Percentiles rank a stretch among this genome's conserved stretches.
Evolutionary conservation across 2,329 filamentous ascomycete species (phyloP).

Genomic region (Didymella keratinophila): DNA sequence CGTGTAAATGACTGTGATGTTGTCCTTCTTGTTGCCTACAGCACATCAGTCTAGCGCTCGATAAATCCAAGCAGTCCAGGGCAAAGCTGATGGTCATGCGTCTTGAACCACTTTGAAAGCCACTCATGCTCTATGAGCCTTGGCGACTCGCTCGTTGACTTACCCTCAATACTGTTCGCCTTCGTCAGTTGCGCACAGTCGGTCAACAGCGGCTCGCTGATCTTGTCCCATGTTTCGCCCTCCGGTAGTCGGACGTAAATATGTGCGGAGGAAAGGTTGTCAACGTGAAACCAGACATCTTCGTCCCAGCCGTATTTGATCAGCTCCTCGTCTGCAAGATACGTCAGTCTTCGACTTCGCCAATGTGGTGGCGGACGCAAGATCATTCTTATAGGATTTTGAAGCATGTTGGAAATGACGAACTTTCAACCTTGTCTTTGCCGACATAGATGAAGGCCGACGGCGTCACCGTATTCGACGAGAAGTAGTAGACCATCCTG

Average conservation of each 20-base stretch:
- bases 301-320: conserved; percentile 95
- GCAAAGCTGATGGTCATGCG: too few relatives aligned
- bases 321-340: conserved; percentile 82
- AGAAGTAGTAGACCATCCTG: conserved; percentile 94
- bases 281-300: conserved; percentile 98
- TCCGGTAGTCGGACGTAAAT: conserved; percentile 89
- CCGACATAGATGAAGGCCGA: conserved; percentile 92
- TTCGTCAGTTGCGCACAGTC: conserved; percentile 98
- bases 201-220: conserved; percentile 75
- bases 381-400: not conserved
- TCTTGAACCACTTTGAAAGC: too few relatives aligned
- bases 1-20: conserved; percentile 95
- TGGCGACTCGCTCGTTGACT: too few relatives aligned
- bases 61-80: too few relatives aligned
- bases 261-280: conserved; percentile 96
- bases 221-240: conserved; percentile 82
- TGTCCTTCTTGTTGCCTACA: conserved; percentile 96
- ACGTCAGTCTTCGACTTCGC: not conserved
- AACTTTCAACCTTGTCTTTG: conserved; percentile 99
- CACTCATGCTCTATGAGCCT: too few relatives aligned
- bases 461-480: conserved; percentile 81
- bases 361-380: not conserved
- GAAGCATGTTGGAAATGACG: conserved; percentile 38
- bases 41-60: not conserved
- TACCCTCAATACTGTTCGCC: conserved; percentile 95